Evolutionary conservation across 2,329 filamentous ascomycete species (phyloP).

Genomic region (Capronia americana): DNA sequence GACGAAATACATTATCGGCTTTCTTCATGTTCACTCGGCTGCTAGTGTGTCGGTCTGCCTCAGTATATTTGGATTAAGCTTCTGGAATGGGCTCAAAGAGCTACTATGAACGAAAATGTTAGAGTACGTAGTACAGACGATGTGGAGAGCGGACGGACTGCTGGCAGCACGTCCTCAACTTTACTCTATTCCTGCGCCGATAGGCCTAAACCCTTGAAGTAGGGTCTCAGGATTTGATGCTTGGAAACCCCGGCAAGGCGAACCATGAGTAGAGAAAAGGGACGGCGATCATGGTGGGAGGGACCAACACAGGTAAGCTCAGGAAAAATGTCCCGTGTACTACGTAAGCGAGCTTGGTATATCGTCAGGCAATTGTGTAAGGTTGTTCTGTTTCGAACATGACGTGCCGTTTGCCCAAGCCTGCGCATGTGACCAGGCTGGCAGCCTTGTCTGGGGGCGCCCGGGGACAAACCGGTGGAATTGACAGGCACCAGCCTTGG

Average conservation of each 20-base stretch:
- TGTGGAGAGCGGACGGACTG: slow-evolving; percentile 63
- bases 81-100: slow-evolving; percentile 62
- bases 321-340: background rate
- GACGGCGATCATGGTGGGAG: too few relatives aligned
- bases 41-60: slow-evolving; percentile 55
- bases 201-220: too few relatives aligned
- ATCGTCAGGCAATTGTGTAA: too few relatives aligned
- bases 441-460: slow-evolving; percentile 1
- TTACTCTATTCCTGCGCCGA: slow-evolving; percentile 70
- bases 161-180: slow-evolving; percentile 63
- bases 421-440: background rate
- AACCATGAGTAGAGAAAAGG: too few relatives aligned
- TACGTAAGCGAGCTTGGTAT: background rate
- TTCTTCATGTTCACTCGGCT: slow-evolving; percentile 47
- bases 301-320: background rate
- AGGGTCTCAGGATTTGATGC: too few relatives aligned
- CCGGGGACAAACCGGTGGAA: background rate
- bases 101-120: slow-evolving; percentile 51
- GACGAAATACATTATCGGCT: slow-evolving; percentile 75
- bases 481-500: background rate
- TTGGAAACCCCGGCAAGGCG: too few relatives aligned
- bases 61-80: slow-evolving; percentile 62
- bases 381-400: background rate
- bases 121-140: slow-evolving; percentile 62
- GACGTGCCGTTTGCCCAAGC: background rate